Percentiles rank a stretch among this genome's conserved stretches.
Evolutionary conservation across 2,329 filamentous ascomycete species (phyloP).

Genomic region (Westerdykella ornata): DNA sequence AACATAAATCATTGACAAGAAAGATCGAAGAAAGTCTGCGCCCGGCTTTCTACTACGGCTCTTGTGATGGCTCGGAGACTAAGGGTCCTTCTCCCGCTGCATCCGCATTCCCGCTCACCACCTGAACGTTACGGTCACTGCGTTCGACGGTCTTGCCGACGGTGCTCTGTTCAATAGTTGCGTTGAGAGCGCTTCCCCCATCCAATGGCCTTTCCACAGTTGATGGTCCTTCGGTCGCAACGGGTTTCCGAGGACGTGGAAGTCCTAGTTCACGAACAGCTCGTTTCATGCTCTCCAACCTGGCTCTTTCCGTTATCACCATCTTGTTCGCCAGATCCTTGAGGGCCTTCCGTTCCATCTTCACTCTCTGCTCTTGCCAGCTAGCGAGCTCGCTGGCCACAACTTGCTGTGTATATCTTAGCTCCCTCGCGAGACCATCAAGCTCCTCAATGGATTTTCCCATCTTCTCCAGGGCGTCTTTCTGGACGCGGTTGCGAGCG

Average conservation of each 20-base stretch:
- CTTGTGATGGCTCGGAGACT: neutral
- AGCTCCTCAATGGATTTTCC: conserved; percentile 63
- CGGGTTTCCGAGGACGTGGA: no score
- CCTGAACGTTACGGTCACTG: no score
- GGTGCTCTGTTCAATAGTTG: no score
- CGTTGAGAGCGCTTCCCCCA: no score
- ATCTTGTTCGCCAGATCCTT: conserved; percentile 69
- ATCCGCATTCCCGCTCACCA: conserved; percentile 12
- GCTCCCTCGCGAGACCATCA: conserved; percentile 67
- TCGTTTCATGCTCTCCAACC: conserved; percentile 71
- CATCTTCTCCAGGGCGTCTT: conserved; percentile 78
- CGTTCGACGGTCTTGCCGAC: no score
- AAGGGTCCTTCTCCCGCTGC: conserved; percentile 6
- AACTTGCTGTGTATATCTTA: conserved; percentile 87
- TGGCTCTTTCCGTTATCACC: conserved; percentile 71
- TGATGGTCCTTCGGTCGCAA: no score
- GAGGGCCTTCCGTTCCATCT: conserved; percentile 66
- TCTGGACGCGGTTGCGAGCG: conserved; percentile 70
- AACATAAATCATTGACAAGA: no score
- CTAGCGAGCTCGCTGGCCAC: conserved; percentile 86
- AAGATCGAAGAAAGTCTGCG: no score
- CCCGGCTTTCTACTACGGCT: no score
- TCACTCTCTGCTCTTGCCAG: conserved; percentile 86
- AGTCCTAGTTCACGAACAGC: conserved; percentile 57
- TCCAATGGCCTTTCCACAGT: no score